Base-by-base conservation (phyloP, 176 grass and related monocot genomes). In the maize (Zea mays) region DNA sequence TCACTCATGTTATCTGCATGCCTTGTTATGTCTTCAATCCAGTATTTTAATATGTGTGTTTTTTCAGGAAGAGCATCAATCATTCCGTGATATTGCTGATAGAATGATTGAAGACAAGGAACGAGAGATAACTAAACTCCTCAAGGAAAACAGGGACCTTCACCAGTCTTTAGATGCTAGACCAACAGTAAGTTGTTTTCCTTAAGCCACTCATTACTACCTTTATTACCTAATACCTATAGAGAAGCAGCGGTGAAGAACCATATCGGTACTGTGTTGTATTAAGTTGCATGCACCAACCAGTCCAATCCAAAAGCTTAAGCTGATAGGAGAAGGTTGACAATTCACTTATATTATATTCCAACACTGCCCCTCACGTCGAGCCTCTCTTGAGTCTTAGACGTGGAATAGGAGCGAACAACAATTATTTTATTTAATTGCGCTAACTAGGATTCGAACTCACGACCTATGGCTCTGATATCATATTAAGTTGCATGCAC, bases 91-190 rank as follows among this genome's bases (percentile, higher is more conserved):
- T 83, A 90, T 99, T 81, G 80, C 96, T 74, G 96, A 99, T 92
- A 94, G 87, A 90, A 89, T 90, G 88, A 82, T 95, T 70, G 96
- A 99, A 87, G 90, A 99, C 44, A 99, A 90, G 85, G 96, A 99
- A 70, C 83, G 48, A 47, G 87, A 99, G 74, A 85, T 95, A 52
- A 67, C 75, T 52, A 95, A 87, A 85, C 86, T 95, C 45, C 72
- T 85, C 62, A 89, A 92, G 43, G 92, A 95, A 82, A 99, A 95
- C 75, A 95, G 83, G 75, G 84, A 81, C 73, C 91, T 99, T 83
- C 85, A 66, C 72, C 62, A 69, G 74, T 90, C 90, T 66, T 86
- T 93, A 81, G 96, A 99, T 77, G 83, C 75, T 48, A 90, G 75
- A 66, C 50, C 80, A 67, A 57, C 66, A 67, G 82, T 89, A 69